phyloP scores from a whole-genome alignment of 345 rosid species.

The Carallia pectinifolia region DNA sequence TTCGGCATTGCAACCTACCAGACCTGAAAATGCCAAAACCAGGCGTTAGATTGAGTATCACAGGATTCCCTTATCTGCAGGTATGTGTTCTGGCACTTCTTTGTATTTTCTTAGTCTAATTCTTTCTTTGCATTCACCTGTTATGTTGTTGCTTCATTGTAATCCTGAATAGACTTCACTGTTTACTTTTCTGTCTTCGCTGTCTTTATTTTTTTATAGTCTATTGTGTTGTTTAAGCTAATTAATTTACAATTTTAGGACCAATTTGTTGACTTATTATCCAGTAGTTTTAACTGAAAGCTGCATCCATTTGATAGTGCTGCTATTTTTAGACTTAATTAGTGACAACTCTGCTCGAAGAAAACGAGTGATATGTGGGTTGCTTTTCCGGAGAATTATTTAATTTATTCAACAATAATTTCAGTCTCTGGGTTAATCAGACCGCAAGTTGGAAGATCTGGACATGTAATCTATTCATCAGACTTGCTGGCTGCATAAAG shows the following conservation, averaged over 20 bases:
- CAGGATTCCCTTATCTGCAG: constrained; percentile 24
- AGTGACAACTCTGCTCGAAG: not conserved
- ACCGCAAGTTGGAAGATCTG: not conserved
- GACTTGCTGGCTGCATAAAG: not conserved
- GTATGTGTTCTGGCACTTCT: constrained; percentile 28
- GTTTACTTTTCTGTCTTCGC: not conserved
- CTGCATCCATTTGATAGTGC: too few relatives aligned
- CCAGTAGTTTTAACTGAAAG: too few relatives aligned
- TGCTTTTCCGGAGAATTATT: not conserved
- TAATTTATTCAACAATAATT: not conserved
- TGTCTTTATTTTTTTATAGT: not conserved
- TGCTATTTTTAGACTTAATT: not conserved
- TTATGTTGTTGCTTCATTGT: not conserved
- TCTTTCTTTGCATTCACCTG: not conserved
- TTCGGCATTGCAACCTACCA: constrained; percentile 19
- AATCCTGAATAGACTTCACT: not conserved
- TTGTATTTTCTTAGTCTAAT: not conserved
- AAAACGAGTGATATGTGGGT: not conserved
- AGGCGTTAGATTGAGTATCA: constrained; percentile 12
- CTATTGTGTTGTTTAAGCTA: not conserved
- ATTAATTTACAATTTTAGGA: not conserved
- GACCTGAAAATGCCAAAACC: constrained; percentile 16
- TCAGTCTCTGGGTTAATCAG: not conserved
- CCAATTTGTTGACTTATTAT: not conserved
- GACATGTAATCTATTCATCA: not conserved